These are phyloP conservation scores for Coemansia sp. DNA, from an alignment of 192 early-diverging fungal species.

Conservation along the genomic window DNA sequence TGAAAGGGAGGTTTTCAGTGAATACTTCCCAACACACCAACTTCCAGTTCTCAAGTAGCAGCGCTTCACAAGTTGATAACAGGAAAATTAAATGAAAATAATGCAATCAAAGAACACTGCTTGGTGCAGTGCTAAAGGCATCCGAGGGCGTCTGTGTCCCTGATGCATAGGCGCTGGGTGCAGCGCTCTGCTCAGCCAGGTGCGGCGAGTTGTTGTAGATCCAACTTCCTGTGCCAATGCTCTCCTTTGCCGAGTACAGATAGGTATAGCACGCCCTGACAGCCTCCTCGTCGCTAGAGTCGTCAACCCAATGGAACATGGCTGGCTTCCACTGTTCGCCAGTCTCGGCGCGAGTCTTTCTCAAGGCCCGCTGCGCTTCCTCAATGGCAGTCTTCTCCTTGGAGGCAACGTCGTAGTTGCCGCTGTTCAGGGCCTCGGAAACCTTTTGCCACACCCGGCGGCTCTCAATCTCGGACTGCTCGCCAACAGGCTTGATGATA, in stretches of 20 bases:
- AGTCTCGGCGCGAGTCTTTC: slow-evolving; percentile 60
- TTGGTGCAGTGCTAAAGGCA: slow-evolving; percentile 44
- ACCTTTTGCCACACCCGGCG: slow-evolving; percentile 70
- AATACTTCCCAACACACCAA: no score
- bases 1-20: no score
- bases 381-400: slow-evolving; percentile 70
- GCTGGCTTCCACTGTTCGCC: slow-evolving; percentile 57
- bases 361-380: slow-evolving; percentile 61
- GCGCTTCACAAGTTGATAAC: not conserved
- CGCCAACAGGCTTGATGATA: slow-evolving; percentile 54
- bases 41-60: not conserved
- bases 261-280: slow-evolving; percentile 41
- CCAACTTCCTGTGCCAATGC: slow-evolving; percentile 49
- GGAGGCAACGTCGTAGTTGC: slow-evolving; percentile 68
- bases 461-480: slow-evolving; percentile 65
- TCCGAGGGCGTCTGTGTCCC: slow-evolving; percentile 51
- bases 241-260: slow-evolving; percentile 44
- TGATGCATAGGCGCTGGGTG: slow-evolving; percentile 11
- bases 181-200: slow-evolving; percentile 6
- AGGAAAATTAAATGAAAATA: not conserved
- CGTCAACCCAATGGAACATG: slow-evolving; percentile 51
- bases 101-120: slow-evolving; percentile 29
- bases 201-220: slow-evolving; percentile 37
- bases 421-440: slow-evolving; percentile 61
- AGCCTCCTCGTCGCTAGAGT: slow-evolving; percentile 35